Conservation (phyloP, 2,329 filamentous ascomycete species). For the Colletotrichum lindemuthianum region DNA sequence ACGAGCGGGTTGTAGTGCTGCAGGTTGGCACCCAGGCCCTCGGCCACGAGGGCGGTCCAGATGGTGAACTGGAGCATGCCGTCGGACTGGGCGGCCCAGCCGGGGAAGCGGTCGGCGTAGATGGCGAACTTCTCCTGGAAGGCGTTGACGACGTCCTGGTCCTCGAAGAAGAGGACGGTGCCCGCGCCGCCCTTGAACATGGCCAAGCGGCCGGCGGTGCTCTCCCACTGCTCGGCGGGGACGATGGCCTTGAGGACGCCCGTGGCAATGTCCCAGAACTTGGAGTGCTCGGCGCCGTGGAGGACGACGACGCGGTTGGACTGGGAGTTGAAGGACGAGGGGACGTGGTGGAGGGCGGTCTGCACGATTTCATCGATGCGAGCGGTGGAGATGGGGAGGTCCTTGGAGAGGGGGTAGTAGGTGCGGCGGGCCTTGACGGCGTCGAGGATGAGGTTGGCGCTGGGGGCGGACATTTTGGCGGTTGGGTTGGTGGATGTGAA, state of each 20-base stretch:
- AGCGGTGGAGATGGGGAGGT: constrained; percentile 65
- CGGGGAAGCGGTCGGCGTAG: constrained; percentile 83
- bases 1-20: constrained; percentile 95
- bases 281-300: constrained; percentile 83
- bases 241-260: constrained; percentile 75
- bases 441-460: constrained; percentile 66
- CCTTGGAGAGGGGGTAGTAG: constrained; percentile 74
- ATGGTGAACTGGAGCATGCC: constrained; percentile 85
- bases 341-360: constrained; percentile 73
- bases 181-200: constrained; percentile 79
- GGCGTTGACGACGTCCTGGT: constrained; percentile 71
- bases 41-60: constrained; percentile 85
- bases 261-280: constrained; percentile 81
- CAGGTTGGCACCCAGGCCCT: constrained; percentile 87
- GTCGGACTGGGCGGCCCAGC: constrained; percentile 79
- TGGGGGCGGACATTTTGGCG: constrained; percentile 41
- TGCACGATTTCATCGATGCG: constrained; percentile 73
- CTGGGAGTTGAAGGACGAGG: constrained; percentile 91
- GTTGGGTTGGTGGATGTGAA: constrained; percentile 22
- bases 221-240: constrained; percentile 69
- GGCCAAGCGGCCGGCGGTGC: constrained; percentile 55
- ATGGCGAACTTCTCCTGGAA: constrained; percentile 75
- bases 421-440: constrained; percentile 75
- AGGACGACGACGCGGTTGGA: constrained; percentile 82
- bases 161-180: constrained; percentile 89